Evolutionary conservation across 768 basidiomycete species (phyloP).

Genomic region (Tulasnella calospora): DNA sequence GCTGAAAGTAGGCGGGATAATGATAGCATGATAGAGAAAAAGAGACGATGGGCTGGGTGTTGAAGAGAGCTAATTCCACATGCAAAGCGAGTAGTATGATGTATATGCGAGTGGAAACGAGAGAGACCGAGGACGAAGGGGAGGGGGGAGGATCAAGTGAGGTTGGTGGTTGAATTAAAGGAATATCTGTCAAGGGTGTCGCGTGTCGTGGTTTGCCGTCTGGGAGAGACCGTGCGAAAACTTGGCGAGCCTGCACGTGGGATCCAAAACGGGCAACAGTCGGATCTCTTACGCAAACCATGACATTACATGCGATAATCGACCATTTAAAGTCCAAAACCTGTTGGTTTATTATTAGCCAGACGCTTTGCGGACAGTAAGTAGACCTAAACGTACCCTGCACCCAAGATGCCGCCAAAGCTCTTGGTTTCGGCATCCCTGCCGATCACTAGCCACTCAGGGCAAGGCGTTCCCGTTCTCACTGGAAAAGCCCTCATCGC

Average conservation of each 20-base stretch:
- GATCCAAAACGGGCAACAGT: neutral
- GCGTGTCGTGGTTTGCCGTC: neutral
- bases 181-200: neutral
- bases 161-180: neutral
- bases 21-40: neutral
- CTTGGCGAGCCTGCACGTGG: neutral
- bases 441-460: slow-evolving; percentile 25
- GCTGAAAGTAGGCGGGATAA: neutral
- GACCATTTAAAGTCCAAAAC: slow-evolving; percentile 19
- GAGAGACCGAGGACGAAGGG: neutral
- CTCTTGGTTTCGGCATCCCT: slow-evolving; percentile 7
- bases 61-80: neutral
- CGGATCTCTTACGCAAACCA: slow-evolving; percentile 6
- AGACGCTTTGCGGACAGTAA: neutral
- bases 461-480: slow-evolving; percentile 22
- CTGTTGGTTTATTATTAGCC: slow-evolving; percentile 2
- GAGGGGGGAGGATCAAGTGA: neutral
- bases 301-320: slow-evolving; percentile 20
- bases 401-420: slow-evolving; percentile 24
- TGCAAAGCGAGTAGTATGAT: neutral
- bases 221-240: neutral
- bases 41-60: neutral
- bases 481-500: slow-evolving; percentile 25
- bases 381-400: slow-evolving; percentile 12
- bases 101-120: neutral